Evolutionary conservation across 2,329 filamentous ascomycete species (phyloP), one percentile per base, ranked within the genome.

Genomic region (Aspergillus pseudoglaucus): DNA sequence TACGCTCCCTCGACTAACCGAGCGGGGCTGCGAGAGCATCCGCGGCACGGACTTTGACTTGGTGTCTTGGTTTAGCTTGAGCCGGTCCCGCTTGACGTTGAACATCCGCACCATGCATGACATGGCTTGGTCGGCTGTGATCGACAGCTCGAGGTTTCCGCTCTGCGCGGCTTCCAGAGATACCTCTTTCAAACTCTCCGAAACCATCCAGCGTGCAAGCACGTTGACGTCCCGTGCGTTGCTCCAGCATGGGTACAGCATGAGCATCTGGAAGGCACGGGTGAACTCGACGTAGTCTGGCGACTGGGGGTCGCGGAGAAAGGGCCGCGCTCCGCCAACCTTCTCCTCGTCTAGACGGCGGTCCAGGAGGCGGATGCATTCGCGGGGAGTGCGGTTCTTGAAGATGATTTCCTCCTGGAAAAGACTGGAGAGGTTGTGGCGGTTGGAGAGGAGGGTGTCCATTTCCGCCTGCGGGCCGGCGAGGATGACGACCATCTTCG

Each of bases 201-300:
- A 53, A 5, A 57, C 49, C 54, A 57, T 57, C 54, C 54, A 57
- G 5, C 53, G 48, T 7, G 47, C 49, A 10, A 57, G 37, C 5
- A 54, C 45, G 14, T 54, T 52, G 27, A 57, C 47, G 18, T 57
- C 54, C 14, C 53, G 50, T 5, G 50, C 51, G 20, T 57, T 57
- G 40, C 53, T 46, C 54, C 54, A 57, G 47, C 54, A 57, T 14
- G 54, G 54, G 43, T 55, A 57, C 54, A 55, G 51, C 2, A 53
- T 54, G 2, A 57, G 49, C 32, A 55, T 52, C 32, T 57, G 53
- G n/a, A 57, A 45, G 15, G 51, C 54, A 3, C 54, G 51, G 6
- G 54, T 55, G 45, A 57, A 57, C 18, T 57, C 54, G 14, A 53
- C 51, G 12, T 55, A 49, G 25, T 45, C 55, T 3, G 48, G 37